phyloP scores from a whole-genome alignment of 2,329 filamentous ascomycete genomes.

The Fusarium acutatum region DNA sequence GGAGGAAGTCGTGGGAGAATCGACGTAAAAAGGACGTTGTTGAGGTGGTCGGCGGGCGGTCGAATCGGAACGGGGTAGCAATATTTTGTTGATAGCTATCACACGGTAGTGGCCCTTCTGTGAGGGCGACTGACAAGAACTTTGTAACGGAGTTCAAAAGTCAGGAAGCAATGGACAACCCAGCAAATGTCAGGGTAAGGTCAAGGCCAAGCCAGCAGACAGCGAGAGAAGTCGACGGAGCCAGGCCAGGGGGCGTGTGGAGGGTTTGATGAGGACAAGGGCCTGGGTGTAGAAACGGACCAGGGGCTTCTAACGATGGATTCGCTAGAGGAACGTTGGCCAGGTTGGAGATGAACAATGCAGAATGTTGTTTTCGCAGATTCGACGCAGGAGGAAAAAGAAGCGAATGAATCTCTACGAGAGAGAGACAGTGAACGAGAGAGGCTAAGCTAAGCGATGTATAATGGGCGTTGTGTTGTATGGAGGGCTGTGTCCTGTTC shows the following conservation, averaged over 20 bases:
- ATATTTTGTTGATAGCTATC: constrained; percentile 26
- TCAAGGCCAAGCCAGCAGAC: constrained; percentile 26
- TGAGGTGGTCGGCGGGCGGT: constrained; percentile 21
- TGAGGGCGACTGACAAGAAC: constrained; percentile 26
- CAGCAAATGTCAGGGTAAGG: constrained; percentile 18
- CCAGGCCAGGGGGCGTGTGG: constrained; percentile 39
- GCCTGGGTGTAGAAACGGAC: constrained; percentile 34
- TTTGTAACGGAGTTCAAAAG: constrained; percentile 21
- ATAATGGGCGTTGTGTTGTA: constrained; percentile 10
- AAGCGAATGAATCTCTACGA: constrained; percentile 21
- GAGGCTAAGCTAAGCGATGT: constrained; percentile 23
- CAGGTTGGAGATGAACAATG: constrained; percentile 7
- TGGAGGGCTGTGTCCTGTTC: constrained; percentile 19
- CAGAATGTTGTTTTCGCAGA: constrained; percentile 5
- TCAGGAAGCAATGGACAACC: constrained; percentile 27
- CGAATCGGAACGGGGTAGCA: constrained; percentile 16
- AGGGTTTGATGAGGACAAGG: constrained; percentile 43
- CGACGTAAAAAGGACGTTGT: neutral
- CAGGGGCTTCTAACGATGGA: constrained; percentile 26
- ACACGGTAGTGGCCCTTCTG: constrained; percentile 35
- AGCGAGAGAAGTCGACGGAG: constrained; percentile 25
- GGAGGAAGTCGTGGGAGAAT: constrained; percentile 13
- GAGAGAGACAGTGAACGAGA: neutral
- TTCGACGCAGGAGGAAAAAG: constrained; percentile 15
- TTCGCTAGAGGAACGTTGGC: constrained; percentile 33